A percentile compares a stretch with the other conserved stretches of the same genome.
phyloP scores from a whole-genome alignment of 768 basidiomycete species.

The Pleurotus giganteus region DNA sequence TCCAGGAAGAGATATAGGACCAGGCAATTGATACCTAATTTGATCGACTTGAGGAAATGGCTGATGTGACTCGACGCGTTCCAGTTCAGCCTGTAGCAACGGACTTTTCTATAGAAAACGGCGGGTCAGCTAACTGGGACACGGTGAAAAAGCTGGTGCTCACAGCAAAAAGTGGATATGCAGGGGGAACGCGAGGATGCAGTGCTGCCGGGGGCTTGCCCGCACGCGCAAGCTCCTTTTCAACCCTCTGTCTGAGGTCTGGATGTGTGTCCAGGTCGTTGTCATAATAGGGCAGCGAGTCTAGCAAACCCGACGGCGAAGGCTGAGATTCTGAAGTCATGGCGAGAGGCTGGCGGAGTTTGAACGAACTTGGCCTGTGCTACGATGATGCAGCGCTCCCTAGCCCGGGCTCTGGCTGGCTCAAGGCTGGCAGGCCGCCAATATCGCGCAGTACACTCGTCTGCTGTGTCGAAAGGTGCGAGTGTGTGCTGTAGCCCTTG shows the following conservation, averaged over 20 bases:
- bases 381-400: conserved; percentile 8
- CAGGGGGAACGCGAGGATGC: conserved; percentile 72
- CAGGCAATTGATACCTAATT: conserved; percentile 71
- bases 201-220: conserved; percentile 56
- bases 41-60: conserved; percentile 68
- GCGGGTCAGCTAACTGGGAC: conserved; percentile 11
- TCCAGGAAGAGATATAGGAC: conserved; percentile 56
- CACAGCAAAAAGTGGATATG: conserved; percentile 67
- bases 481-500: neutral
- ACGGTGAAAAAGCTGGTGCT: conserved; percentile 29
- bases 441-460: conserved; percentile 45
- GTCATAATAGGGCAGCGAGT: conserved; percentile 93
- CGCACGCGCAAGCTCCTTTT: conserved; percentile 73
- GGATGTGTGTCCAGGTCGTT: conserved; percentile 84
- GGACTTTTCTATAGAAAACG: conserved; percentile 53
- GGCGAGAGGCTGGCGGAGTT: conserved; percentile 15
- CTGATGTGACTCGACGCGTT: conserved; percentile 68
- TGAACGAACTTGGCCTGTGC: conserved; percentile 7
- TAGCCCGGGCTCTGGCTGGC: conserved; percentile 9
- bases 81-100: conserved; percentile 68
- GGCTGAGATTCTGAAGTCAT: conserved; percentile 19
- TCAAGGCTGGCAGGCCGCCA: conserved; percentile 1
- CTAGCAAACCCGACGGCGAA: conserved; percentile 48
- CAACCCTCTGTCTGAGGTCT: conserved; percentile 69
- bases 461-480: conserved; percentile 48